Evolutionary conservation across 129 eudicot genomes (phyloP), one percentile per base, ranked within the genome.

Genomic region (Flaveria sonorensis): DNA sequence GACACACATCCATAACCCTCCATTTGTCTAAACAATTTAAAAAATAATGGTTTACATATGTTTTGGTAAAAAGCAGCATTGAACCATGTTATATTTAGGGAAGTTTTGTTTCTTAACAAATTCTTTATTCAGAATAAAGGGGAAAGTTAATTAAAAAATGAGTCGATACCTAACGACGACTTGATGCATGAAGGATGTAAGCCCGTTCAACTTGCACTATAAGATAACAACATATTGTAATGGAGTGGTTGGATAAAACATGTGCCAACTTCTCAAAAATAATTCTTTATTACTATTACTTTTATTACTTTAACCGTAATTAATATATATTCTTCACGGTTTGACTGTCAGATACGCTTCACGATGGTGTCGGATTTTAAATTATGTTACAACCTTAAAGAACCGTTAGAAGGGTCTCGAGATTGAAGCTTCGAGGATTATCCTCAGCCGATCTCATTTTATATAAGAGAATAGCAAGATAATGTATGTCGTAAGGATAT

Each of bases 241-340:
- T 80, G 83, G 83, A 80, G 83, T 80, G 60, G 83, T 80, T 80
- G 68, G 83, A 32, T 60, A 32, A 36, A 63, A 70, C 69, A 40
- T 65, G 74, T 64, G 61, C 32, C 45, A 53, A 4, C 46, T 13
- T 16, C 12, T 72, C 18, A 10, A 51, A 14, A 20, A 19, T 11
- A 10, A 5, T 0, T 10, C 10, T 9, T 67, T 40, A 39, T 10
- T 23, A 7, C 18, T 12, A 11, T 10, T 21, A 59, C 4, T 13
- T 60, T 60, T 19, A 55, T 55, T 19, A 19, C 24, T 55, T 55
- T 55, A 28, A 18, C 61, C 10, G 5, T 2, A 4, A n/a, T n/a
- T n/a, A n/a, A n/a, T n/a, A 3, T 24, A 10, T 10, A 43, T 14
- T 14, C 11, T 7, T 43, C 47, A 10, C 2, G 8, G 3, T 32